Evolutionary conservation across 129 eudicot genomes (phyloP).

Genomic region (Centrapalus pauciflorus): DNA sequence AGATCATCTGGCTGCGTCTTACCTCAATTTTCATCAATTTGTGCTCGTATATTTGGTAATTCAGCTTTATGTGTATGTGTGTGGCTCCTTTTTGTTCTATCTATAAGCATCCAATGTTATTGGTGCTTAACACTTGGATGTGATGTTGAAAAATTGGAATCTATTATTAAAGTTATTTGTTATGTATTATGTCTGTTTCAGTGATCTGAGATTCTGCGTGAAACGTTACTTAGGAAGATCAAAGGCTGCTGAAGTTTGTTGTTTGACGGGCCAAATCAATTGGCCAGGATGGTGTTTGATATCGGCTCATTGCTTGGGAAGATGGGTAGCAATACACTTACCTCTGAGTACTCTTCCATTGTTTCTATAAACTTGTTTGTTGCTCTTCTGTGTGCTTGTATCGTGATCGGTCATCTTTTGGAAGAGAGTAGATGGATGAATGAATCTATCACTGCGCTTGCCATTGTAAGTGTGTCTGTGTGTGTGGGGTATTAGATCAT

Average conservation of each 20-base stretch:
- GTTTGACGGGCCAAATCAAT: slow-evolving; percentile 19
- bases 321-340: slow-evolving; percentile 23
- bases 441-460: slow-evolving; percentile 88
- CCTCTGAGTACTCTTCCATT: slow-evolving; percentile 61
- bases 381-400: slow-evolving; percentile 83
- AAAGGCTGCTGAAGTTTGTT: slow-evolving; percentile 31
- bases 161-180: background rate
- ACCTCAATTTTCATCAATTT: slow-evolving; percentile 16
- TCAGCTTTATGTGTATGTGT: slow-evolving; percentile 2
- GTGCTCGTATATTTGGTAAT: background rate
- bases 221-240: slow-evolving; percentile 6
- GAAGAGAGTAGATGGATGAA: slow-evolving; percentile 95
- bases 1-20: background rate
- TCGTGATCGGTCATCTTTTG: slow-evolving; percentile 78
- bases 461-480: slow-evolving; percentile 47
- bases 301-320: slow-evolving; percentile 31
- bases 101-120: background rate
- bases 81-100: background rate
- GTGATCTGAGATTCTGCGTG: slow-evolving; percentile 23
- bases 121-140: background rate
- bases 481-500: background rate
- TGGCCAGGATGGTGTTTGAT: slow-evolving; percentile 46
- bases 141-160: slow-evolving; percentile 16
- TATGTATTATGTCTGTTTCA: slow-evolving; percentile 3
- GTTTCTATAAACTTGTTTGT: slow-evolving; percentile 72